Conservation (phyloP, 306 rosid genomes). For the Cicer yamashitae region DNA sequence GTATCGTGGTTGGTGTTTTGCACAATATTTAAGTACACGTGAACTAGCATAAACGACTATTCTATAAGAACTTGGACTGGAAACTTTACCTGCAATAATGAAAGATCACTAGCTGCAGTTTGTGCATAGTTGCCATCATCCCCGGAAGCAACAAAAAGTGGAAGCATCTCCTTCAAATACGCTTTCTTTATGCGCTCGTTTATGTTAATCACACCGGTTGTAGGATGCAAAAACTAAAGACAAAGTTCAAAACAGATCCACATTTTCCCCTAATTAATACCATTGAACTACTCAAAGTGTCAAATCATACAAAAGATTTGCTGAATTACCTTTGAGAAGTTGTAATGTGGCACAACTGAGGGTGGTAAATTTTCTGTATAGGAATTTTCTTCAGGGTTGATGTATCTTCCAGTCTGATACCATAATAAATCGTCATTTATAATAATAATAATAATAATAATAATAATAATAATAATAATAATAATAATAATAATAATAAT, state of each 20-base stretch:
- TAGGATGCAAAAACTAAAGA: conserved; percentile 70
- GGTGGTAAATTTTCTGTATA: conserved; percentile 60
- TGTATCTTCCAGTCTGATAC: conserved; percentile 80
- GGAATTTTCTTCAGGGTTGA: conserved; percentile 78
- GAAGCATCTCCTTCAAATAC: conserved; percentile 67
- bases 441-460: no score
- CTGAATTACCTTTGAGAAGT: conserved; percentile 58
- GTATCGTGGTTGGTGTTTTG: no score
- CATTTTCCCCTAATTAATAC: background rate
- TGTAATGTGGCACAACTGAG: conserved; percentile 61
- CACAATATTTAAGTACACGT: no score
- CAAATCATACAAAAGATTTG: background rate
- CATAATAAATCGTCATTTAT: background rate
- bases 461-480: no score
- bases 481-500: no score
- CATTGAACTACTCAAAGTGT: conserved; percentile 12
- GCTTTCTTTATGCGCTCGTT: conserved; percentile 68
- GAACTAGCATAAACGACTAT: no score
- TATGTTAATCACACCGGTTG: conserved; percentile 65
- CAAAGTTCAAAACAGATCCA: conserved; percentile 26
- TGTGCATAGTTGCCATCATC: conserved; percentile 88
- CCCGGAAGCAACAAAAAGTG: conserved; percentile 59
- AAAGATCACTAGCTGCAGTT: conserved; percentile 83
- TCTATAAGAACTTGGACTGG: background rate
- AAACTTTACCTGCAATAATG: conserved; percentile 70